These are phyloP conservation scores for Boechera divaricarpa DNA, from an alignment of 345 rosid species.

Conservation along the genomic window DNA sequence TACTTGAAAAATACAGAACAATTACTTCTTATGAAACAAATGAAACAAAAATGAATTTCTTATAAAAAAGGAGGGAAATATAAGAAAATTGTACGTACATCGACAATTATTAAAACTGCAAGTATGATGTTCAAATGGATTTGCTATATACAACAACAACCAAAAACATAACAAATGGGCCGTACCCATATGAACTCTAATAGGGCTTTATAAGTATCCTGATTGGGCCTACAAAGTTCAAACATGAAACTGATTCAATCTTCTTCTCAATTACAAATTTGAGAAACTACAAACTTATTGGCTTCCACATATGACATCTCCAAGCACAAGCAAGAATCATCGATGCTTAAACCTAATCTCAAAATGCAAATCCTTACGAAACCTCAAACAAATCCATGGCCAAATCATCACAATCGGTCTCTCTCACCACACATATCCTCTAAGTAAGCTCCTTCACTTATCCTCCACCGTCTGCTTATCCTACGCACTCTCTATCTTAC, in stretches of 20 bases:
- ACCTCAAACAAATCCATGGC: constrained; percentile 59
- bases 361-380: constrained; percentile 54
- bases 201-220: not conserved
- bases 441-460: constrained; percentile 57
- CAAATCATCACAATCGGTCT: constrained; percentile 58
- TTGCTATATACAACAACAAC: not conserved
- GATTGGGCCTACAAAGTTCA: not conserved
- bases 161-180: not conserved
- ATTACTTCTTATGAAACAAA: not conserved
- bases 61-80: not conserved
- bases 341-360: constrained; percentile 48
- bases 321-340: constrained; percentile 50
- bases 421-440: constrained; percentile 67
- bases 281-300: not conserved
- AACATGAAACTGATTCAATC: not conserved
- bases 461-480: constrained; percentile 50
- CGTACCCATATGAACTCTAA: not conserved
- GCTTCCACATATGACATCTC: constrained; percentile 50
- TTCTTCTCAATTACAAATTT: not conserved
- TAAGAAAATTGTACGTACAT: not conserved
- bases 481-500: constrained; percentile 58
- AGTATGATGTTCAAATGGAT: not conserved
- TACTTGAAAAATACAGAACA: no score
- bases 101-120: not conserved
- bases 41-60: not conserved